phyloP scores from a whole-genome alignment of 2,329 filamentous ascomycete species.

The Metarhizium album region DNA sequence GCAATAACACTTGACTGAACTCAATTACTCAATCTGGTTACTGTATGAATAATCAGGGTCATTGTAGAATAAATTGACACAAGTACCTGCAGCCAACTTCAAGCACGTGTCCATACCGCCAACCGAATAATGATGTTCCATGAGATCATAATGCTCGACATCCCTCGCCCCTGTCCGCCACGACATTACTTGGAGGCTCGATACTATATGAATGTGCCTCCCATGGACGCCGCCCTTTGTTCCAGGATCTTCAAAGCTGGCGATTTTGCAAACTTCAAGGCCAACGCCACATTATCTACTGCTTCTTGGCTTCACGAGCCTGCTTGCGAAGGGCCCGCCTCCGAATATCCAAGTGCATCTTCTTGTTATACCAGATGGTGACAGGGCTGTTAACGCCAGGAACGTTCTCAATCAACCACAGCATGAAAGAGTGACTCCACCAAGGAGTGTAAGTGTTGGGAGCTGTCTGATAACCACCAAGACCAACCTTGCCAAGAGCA shows the following conservation, averaged over 20 bases:
- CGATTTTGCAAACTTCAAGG: neutral
- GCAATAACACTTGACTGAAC: neutral
- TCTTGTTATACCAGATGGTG: conserved; percentile 40
- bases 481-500: conserved; percentile 70
- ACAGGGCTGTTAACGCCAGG: conserved; percentile 38
- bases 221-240: neutral
- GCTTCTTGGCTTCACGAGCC: conserved; percentile 69
- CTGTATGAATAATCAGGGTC: neutral
- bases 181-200: neutral
- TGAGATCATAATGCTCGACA: neutral
- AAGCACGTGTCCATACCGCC: neutral
- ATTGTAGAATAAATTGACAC: neutral
- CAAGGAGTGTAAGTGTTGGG: conserved; percentile 82
- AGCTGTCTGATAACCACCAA: conserved; percentile 66
- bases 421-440: conserved; percentile 84
- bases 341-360: conserved; percentile 76
- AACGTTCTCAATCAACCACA: conserved; percentile 63
- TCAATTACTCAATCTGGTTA: neutral
- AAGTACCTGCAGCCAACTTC: neutral
- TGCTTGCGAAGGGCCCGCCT: conserved; percentile 74
- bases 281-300: conserved; percentile 13
- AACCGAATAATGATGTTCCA: neutral
- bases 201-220: neutral
- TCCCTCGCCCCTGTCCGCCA: too few species aligned
- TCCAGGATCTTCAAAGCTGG: neutral